These are phyloP conservation scores for Talaromyces borbonicus DNA, from an alignment of 495 filamentous ascomycete genomes.

Conservation along the genomic window DNA sequence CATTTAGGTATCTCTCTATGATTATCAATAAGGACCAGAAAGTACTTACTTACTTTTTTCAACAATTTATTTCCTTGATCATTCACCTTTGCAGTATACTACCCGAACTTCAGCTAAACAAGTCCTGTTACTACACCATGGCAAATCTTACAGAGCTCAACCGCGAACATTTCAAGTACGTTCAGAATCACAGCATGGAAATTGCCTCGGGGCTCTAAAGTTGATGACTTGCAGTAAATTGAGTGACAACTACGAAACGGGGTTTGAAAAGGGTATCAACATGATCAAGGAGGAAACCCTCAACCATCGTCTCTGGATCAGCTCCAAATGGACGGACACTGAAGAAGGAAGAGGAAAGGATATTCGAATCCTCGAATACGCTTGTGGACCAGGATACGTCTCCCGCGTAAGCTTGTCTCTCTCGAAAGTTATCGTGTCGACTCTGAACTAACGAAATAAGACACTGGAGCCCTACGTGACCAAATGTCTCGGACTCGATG, in stretches of 20 bases:
- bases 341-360: conserved; percentile 28
- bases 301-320: conserved; percentile 50
- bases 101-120: not conserved
- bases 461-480: conserved; percentile 52
- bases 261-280: conserved; percentile 28
- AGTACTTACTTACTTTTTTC: not conserved
- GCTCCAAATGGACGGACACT: conserved; percentile 44
- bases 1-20: not conserved
- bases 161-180: conserved; percentile 45
- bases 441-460: conserved; percentile 18
- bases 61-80: no score
- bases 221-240: conserved; percentile 25
- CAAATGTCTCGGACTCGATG: conserved; percentile 52
- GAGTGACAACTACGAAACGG: conserved; percentile 32
- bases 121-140: not conserved
- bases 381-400: conserved; percentile 60
- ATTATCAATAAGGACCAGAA: not conserved
- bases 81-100: not conserved
- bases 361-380: conserved; percentile 61
- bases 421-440: not conserved
- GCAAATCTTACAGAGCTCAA: conserved; percentile 33
- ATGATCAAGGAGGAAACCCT: conserved; percentile 29
- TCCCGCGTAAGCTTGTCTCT: conserved; percentile 33
- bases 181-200: no score
- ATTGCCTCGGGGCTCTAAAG: conserved; percentile 7